Evolutionary conservation across 2,329 filamentous ascomycete genomes (phyloP).

Genomic region (Tothia fuscella): DNA sequence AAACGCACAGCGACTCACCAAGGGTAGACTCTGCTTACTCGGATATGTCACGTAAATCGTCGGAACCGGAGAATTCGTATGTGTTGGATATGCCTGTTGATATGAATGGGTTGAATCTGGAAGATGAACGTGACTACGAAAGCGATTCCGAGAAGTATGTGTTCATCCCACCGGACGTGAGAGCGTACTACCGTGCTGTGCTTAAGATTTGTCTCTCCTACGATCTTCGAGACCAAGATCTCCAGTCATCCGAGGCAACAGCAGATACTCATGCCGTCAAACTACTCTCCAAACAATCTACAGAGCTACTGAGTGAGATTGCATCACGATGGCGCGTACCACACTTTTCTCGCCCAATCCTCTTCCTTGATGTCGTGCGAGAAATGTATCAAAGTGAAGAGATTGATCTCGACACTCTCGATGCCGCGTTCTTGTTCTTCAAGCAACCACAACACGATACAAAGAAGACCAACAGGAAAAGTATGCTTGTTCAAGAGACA

Average conservation of each 20-base stretch:
- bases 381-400: slow-evolving; percentile 80
- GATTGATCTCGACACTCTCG: slow-evolving; percentile 67
- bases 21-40: slow-evolving; percentile 29
- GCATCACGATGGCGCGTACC: slow-evolving; percentile 83
- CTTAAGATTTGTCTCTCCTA: slow-evolving; percentile 60
- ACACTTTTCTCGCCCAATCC: slow-evolving; percentile 63
- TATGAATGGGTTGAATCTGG: slow-evolving; percentile 48
- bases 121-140: slow-evolving; percentile 31
- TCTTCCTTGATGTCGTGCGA: slow-evolving; percentile 73
- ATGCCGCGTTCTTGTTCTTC: slow-evolving; percentile 68
- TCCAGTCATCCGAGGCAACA: slow-evolving; percentile 36
- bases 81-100: slow-evolving; percentile 57
- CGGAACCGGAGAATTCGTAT: slow-evolving; percentile 30
- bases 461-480: slow-evolving; percentile 47
- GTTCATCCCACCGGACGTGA: slow-evolving; percentile 77
- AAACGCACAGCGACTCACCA: slow-evolving; percentile 29
- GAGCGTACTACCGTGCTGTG: slow-evolving; percentile 72
- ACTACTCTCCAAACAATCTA: slow-evolving; percentile 60
- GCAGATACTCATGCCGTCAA: slow-evolving; percentile 38
- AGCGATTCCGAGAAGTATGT: slow-evolving; percentile 50
- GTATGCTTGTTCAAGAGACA: slow-evolving; percentile 25
- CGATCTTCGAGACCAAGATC: slow-evolving; percentile 43
- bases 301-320: slow-evolving; percentile 74
- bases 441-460: slow-evolving; percentile 59
- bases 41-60: slow-evolving; percentile 35